Conservation (phyloP, 257 asterid species). For the Nemophila menziesii region DNA sequence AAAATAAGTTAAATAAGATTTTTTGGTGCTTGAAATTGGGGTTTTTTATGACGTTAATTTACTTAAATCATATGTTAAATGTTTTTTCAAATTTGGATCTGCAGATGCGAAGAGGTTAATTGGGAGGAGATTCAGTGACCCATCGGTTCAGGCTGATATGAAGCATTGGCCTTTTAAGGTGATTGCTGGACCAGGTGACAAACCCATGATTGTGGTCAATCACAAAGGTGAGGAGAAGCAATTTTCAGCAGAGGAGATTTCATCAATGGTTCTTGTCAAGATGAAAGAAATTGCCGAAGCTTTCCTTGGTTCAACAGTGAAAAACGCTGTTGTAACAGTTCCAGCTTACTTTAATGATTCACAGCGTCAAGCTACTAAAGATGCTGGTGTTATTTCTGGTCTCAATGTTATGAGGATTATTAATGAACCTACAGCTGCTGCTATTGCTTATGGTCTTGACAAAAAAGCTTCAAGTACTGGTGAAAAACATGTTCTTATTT, state of each 20-base stretch:
- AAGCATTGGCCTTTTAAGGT: slow-evolving; percentile 28
- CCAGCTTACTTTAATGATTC: slow-evolving; percentile 36
- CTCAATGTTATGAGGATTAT: slow-evolving; percentile 28
- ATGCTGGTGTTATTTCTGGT: slow-evolving; percentile 31
- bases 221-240: slow-evolving; percentile 27
- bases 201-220: slow-evolving; percentile 25
- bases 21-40: too few relatives aligned
- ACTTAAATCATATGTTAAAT: not conserved
- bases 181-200: slow-evolving; percentile 21
- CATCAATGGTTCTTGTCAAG: slow-evolving; percentile 24
- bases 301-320: slow-evolving; percentile 13
- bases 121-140: slow-evolving; percentile 25
- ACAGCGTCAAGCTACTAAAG: slow-evolving; percentile 34
- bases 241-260: slow-evolving; percentile 23
- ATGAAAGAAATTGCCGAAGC: slow-evolving; percentile 32
- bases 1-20: too few relatives aligned
- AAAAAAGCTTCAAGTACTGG: slow-evolving; percentile 20
- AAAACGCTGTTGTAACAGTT: slow-evolving; percentile 25
- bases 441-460: slow-evolving; percentile 36
- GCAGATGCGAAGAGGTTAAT: slow-evolving; percentile 25
- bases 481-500: slow-evolving; percentile 27
- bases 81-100: not conserved
- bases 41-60: too few relatives aligned
- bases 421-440: slow-evolving; percentile 38
- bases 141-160: slow-evolving; percentile 26